Conservation (phyloP, 2,329 filamentous ascomycete genomes). For the Sphaceloma murrayae region DNA sequence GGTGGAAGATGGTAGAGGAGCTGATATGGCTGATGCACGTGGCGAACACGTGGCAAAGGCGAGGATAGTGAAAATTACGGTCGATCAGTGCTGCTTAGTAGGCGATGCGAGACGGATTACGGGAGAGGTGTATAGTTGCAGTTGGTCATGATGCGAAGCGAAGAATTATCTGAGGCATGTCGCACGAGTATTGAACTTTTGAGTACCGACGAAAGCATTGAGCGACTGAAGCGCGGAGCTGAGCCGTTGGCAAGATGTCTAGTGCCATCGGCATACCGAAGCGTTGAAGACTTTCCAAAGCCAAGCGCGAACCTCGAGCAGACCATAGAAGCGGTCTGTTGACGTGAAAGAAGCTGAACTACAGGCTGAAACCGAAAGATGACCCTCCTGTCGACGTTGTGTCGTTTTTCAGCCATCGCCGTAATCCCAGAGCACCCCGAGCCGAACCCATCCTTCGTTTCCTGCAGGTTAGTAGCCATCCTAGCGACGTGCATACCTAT, state of each 20-base stretch:
- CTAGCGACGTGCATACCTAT: slow-evolving; percentile 26
- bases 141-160: slow-evolving; percentile 13
- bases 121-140: neutral
- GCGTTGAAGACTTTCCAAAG: slow-evolving; percentile 5
- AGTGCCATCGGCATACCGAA: slow-evolving; percentile 6
- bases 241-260: slow-evolving; percentile 10
- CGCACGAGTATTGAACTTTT: slow-evolving; percentile 15
- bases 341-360: slow-evolving; percentile 5
- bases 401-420: slow-evolving; percentile 7
- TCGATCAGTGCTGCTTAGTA: slow-evolving; percentile 7
- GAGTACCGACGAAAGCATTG: slow-evolving; percentile 14
- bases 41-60: slow-evolving; percentile 2
- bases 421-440: neutral
- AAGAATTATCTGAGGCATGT: slow-evolving; percentile 14
- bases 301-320: slow-evolving; percentile 8
- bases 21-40: neutral
- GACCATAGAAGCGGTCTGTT: slow-evolving; percentile 6
- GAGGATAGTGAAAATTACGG: slow-evolving; percentile 5
- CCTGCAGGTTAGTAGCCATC: slow-evolving; percentile 4
- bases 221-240: slow-evolving; percentile 8
- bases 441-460: neutral
- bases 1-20: too few species aligned
- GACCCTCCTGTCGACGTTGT: slow-evolving; percentile 4
- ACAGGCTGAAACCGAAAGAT: slow-evolving; percentile 13
- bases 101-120: slow-evolving; percentile 10